Percentiles rank a stretch among this genome's conserved stretches.
phyloP scores from a whole-genome alignment of 306 rosid genomes.

The Prunus mongolica region DNA sequence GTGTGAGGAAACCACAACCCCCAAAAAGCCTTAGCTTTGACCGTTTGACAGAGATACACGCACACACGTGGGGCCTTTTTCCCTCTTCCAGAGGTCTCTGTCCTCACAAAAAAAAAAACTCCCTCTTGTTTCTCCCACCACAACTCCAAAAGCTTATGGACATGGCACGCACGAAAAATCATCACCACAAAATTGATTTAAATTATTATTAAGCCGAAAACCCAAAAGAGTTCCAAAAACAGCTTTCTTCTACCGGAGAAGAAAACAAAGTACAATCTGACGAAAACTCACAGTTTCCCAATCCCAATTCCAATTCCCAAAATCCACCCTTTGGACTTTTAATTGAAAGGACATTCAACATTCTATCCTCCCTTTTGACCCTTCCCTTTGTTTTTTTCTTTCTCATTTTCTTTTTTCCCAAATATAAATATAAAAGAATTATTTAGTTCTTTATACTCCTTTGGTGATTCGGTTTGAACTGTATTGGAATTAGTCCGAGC shows the following conservation, averaged over 20 bases:
- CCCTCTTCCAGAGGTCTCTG: background rate
- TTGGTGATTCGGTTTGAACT: too few relatives aligned
- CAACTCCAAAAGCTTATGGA: background rate
- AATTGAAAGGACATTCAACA: background rate
- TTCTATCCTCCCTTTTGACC: slow-evolving; percentile 27
- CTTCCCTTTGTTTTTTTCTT: slow-evolving; percentile 22
- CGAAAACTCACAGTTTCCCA: slow-evolving; percentile 8
- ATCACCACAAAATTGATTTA: background rate
- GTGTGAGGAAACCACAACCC: background rate
- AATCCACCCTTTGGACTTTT: background rate
- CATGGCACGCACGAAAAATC: background rate
- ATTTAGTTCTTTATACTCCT: too few relatives aligned
- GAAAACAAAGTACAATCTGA: slow-evolving; percentile 42
- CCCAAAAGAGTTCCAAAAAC: background rate
- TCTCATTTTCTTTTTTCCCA: background rate
- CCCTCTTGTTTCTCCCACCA: background rate
- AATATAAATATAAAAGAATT: too few relatives aligned
- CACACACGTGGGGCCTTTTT: background rate
- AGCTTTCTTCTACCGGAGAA: slow-evolving; percentile 7
- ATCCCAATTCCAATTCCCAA: background rate
- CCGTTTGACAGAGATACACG: background rate
- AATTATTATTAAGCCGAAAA: background rate
- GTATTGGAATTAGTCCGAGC: too few relatives aligned
- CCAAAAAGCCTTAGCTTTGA: background rate
- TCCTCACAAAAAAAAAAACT: too few relatives aligned